phyloP scores from a whole-genome alignment of 129 eudicot species.

The Flaveria trinervia region DNA sequence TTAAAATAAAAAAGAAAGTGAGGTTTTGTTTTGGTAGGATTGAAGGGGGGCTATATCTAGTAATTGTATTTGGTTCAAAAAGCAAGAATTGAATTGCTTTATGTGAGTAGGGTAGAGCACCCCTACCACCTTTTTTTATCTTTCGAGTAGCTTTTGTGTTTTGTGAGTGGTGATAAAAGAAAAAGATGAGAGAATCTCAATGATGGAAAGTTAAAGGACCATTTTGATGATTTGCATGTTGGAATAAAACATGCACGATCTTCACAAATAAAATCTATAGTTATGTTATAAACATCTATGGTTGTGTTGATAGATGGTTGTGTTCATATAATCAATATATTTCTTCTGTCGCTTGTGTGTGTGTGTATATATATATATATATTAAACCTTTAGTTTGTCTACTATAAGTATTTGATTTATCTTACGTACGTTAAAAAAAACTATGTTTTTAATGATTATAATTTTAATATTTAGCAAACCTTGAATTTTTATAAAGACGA shows the following conservation, averaged over 20 bases:
- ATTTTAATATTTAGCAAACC: too few relatives aligned
- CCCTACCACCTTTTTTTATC: conserved; percentile 16
- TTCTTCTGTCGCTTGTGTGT: too few relatives aligned
- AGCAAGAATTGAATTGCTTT: conserved; percentile 14
- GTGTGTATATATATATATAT: too few relatives aligned
- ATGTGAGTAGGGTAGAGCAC: conserved; percentile 16
- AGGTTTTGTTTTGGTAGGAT: conserved; percentile 9
- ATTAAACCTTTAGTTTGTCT: too few relatives aligned
- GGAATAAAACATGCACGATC: conserved; percentile 12
- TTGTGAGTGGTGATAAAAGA: conserved; percentile 29
- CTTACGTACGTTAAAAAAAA: too few relatives aligned
- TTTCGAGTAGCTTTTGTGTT: conserved; percentile 23
- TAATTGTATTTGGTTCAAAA: conserved; percentile 12
- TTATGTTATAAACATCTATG: neutral
- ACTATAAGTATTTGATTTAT: too few relatives aligned
- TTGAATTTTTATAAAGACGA: too few relatives aligned
- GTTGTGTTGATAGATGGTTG: too few relatives aligned
- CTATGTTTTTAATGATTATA: too few relatives aligned
- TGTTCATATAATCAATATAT: too few relatives aligned
- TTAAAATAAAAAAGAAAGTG: neutral
- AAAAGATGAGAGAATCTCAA: conserved; percentile 26
- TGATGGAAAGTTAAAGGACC: conserved; percentile 26
- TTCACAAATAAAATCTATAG: neutral
- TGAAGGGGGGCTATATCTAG: conserved; percentile 9
- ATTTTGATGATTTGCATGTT: conserved; percentile 28